A percentile compares a stretch with the other conserved stretches of the same genome.
phyloP scores from a whole-genome alignment of 371 early-diverging fungal species.

The Saksenaea oblongispora region DNA sequence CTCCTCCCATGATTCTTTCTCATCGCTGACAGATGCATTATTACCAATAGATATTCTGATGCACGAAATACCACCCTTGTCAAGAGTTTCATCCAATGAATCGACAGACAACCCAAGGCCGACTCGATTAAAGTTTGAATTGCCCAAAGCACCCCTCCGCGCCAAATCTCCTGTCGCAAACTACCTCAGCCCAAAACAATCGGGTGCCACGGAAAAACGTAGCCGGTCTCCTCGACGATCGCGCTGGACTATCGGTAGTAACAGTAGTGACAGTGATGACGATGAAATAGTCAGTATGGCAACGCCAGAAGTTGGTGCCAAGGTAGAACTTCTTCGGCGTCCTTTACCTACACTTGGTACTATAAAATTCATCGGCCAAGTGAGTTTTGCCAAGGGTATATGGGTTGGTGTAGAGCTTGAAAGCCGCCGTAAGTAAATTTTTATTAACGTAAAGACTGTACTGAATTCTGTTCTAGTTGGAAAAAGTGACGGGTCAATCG shows the following conservation, averaged over 20 bases:
- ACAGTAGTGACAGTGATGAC: constrained; percentile 14
- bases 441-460: neutral
- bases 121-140: constrained; percentile 24
- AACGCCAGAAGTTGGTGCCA: constrained; percentile 22
- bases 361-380: constrained; percentile 34
- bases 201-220: neutral
- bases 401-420: constrained; percentile 48
- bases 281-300: constrained; percentile 4
- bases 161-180: constrained; percentile 13
- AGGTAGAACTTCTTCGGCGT: constrained; percentile 28
- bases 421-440: constrained; percentile 25
- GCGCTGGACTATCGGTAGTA: constrained; percentile 8
- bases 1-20: constrained; percentile 1
- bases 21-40: constrained; percentile 9
- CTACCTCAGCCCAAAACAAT: neutral
- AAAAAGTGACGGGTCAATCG: constrained; percentile 39
- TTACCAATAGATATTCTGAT: constrained; percentile 10
- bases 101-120: constrained; percentile 11
- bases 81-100: neutral
- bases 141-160: constrained; percentile 24
- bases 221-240: constrained; percentile 8
- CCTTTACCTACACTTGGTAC: constrained; percentile 35
- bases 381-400: constrained; percentile 28
- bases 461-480: constrained; percentile 29
- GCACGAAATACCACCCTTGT: neutral